Evolutionary conservation across 1,284 basidiomycete genomes (phyloP).

Genomic region (Cutaneotrichosporon curvatum): DNA sequence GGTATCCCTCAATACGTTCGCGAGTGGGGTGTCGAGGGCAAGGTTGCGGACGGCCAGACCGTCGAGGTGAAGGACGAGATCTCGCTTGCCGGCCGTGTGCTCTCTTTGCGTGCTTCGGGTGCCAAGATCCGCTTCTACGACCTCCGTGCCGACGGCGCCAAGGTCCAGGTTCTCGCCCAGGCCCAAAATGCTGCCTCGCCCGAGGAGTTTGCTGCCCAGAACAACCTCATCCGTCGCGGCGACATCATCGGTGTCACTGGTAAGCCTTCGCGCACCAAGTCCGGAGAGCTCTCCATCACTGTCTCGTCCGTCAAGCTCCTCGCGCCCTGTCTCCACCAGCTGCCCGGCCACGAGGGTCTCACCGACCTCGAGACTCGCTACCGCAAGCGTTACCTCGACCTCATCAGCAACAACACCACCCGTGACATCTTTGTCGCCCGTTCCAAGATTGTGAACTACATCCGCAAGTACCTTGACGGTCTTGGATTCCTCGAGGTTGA

Average conservation of each 20-base stretch:
- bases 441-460: conserved; percentile 78
- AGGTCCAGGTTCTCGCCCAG: conserved; percentile 92
- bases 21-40: conserved; percentile 65
- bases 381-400: conserved; percentile 97
- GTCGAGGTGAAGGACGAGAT: conserved; percentile 35
- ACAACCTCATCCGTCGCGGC: conserved; percentile 86
- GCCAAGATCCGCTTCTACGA: conserved; percentile 93
- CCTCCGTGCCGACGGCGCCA: conserved; percentile 82
- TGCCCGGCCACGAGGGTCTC: conserved; percentile 74
- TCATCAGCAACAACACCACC: conserved; percentile 89
- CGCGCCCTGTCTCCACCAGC: conserved; percentile 90
- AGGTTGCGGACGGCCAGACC: conserved; percentile 50
- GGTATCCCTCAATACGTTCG: conserved; percentile 74
- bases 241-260: conserved; percentile 94
- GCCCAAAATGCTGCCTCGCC: conserved; percentile 64
- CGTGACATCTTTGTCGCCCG: conserved; percentile 88
- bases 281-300: conserved; percentile 89
- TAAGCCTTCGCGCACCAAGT: conserved; percentile 83
- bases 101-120: conserved; percentile 77
- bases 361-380: conserved; percentile 97
- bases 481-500: conserved; percentile 98
- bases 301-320: conserved; percentile 79
- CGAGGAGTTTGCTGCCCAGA: conserved; percentile 63
- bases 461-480: conserved; percentile 83
- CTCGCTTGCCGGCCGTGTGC: conserved; percentile 79